A percentile compares a stretch with the other conserved stretches of the same genome.
phyloP scores from a whole-genome alignment of 805 yeast species.

The Saccharomyces paradoxus region DNA sequence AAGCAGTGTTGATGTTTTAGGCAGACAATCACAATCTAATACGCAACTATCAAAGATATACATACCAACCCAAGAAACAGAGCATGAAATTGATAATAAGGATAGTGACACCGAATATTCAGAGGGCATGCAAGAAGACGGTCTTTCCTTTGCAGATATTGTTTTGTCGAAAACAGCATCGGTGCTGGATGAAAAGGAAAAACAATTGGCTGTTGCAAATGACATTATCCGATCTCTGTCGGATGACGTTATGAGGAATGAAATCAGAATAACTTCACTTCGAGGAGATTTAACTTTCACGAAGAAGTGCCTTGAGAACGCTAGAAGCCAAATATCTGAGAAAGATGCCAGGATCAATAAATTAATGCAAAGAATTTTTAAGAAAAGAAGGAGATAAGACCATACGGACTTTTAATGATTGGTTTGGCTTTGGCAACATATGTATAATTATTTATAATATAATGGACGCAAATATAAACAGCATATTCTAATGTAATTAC shows the following conservation, averaged over 20 bases:
- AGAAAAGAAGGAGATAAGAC: background rate
- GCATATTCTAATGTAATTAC: no score
- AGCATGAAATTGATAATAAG: background rate
- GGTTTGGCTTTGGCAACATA: background rate
- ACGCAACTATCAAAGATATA: background rate
- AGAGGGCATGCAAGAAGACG: background rate
- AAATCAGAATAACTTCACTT: conserved; percentile 16
- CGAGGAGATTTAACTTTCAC: conserved; percentile 3
- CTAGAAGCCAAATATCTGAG: background rate
- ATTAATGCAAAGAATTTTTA: background rate
- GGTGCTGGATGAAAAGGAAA: conserved; percentile 8
- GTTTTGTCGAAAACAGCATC: background rate
- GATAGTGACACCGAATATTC: background rate
- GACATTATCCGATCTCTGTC: conserved; percentile 10
- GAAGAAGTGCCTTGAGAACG: background rate
- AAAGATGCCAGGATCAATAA: background rate
- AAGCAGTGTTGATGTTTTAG: background rate
- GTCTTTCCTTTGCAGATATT: background rate
- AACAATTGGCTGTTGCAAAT: conserved; percentile 9
- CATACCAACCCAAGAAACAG: background rate
- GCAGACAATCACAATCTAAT: background rate
- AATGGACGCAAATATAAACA: no score
- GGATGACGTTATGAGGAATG: conserved; percentile 12
- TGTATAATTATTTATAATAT: background rate
- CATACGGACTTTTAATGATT: background rate